Evolutionary conservation across 2,329 filamentous ascomycete genomes (phyloP), one percentile per base, ranked within the genome.

Genomic region (Fusarium torulosum): DNA sequence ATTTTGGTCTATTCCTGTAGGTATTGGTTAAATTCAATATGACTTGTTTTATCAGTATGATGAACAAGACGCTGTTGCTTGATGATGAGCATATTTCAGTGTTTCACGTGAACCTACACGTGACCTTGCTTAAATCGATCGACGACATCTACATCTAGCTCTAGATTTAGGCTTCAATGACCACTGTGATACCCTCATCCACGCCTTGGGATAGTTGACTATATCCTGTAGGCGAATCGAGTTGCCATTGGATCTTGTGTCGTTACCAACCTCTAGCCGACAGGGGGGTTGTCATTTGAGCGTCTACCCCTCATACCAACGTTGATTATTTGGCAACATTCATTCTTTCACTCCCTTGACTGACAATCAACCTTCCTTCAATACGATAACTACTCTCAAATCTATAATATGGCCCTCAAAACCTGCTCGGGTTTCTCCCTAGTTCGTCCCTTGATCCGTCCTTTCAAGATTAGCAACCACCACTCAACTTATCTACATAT

Each of bases 371-470:
- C 21, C 15, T 23, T 15, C 33, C 17, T 8, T 29, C 17, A 8
- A 17, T 11, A 5, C 29, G 6, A 33, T 10, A n/a, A 1, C 1
- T 37, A 19, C 8, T 10, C 8, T 10, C 7, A 10, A 17, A 17
- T 9, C 33, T n/a, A 4, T 11, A 37, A 4, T 9, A 63, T 62
- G 60, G 14, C 53, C n/a, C 13, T 13, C 3, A 31, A 19, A 25
- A 4, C 4, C 6, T 15, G 21, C 15, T 3, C 19, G 1, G 2
- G 25, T 1, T 15, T 29, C 6, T 37, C 8, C 17, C 33, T 7
- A 13, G 6, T 40, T 19, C 17, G 41, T 3, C n/a, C 29, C 7
- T 15, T 20, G 17, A 37, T 11, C 3, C n/a, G 20, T 2, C 6
- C 20, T 5, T 5, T 10, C 5, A 43, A 43, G 14, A 50, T 53